Evolutionary conservation across 31 red algal species (phyloP), one percentile per base, ranked within the genome.

Genomic region (Pterothamnion heteromorphum): DNA sequence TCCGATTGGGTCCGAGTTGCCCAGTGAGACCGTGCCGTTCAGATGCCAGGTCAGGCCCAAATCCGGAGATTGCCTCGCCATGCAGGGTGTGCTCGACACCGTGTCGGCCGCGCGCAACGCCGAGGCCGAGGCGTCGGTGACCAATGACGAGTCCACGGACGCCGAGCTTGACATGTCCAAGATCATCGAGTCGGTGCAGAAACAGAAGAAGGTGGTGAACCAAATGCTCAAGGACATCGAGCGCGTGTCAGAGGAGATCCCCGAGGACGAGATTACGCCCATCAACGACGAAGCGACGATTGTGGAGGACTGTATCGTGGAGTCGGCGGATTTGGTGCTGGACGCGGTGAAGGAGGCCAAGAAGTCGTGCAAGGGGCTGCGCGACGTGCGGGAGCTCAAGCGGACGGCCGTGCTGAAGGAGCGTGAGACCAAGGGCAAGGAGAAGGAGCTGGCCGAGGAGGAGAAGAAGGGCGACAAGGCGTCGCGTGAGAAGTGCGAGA

Each of bases 71-170:
- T 91, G 89, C 72, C 35, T 36, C 3, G 32, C 28, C 20, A 28
- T 43, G 3, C 30, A 34, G 0, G 28, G 22, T 31, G 26, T 83
- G 21, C n/a, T 91, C 4, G 74, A 91, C 23, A 91, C 89, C 33
- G 33, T 82, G n/a, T 43, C 22, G 20, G 38, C 33, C 2, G 89
- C 89, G 3, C 24, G 82, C 20, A 85, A 91, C 43, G 58, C 89
- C 0, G 74, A 30, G 89, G 23, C 72, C 5, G 89, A 71, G 23
- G 87, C 87, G 32, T 22, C 43, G 3, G 44, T 20, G 2, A 71
- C 27, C 87, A 64, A 76, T 34, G 87, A 71, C 33, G 87, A 89
- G n/a, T 22, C 87, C 74, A 71, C 39, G 21, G 43, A 89, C 20
- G 87, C n/a, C 74, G 87, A 71, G 33, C 21, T 23, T 21, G 87